Conservation (phyloP, 2,329 filamentous ascomycete species). For the Cercospora sesami region DNA sequence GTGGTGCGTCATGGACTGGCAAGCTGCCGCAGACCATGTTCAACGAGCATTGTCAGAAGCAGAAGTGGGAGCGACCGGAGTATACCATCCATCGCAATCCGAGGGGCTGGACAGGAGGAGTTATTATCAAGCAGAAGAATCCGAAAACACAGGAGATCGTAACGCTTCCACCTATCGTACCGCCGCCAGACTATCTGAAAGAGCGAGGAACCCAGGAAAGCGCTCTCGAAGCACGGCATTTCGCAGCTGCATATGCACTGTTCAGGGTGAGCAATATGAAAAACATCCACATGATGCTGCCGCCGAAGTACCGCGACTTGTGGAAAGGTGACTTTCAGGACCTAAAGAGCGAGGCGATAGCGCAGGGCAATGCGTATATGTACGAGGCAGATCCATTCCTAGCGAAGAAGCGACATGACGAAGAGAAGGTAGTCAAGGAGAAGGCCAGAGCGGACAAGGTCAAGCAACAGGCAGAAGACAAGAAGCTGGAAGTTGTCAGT, state of each 20-base stretch:
- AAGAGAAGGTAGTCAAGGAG: constrained; percentile 70
- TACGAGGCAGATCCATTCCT: constrained; percentile 95
- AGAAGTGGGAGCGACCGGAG: constrained; percentile 91
- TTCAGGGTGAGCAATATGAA: constrained; percentile 94
- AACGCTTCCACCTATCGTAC: constrained; percentile 75
- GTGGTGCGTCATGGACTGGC: constrained; percentile 93
- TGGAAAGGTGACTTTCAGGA: constrained; percentile 87
- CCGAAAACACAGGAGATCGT: constrained; percentile 77
- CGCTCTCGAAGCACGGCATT: constrained; percentile 86
- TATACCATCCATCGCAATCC: constrained; percentile 65
- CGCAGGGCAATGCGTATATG: constrained; percentile 77
- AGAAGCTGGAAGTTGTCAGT: constrained; percentile 57
- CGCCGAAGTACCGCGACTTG: constrained; percentile 81
- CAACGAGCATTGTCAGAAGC: constrained; percentile 91
- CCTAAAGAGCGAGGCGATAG: constrained; percentile 77
- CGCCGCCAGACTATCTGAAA: constrained; percentile 74
- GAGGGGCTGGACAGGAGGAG: constrained; percentile 62
- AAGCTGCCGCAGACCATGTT: constrained; percentile 93
- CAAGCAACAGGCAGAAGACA: constrained; percentile 53
- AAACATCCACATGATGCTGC: constrained; percentile 91
- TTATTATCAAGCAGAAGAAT: constrained; percentile 73
- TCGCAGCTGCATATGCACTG: constrained; percentile 85
- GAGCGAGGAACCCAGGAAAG: constrained; percentile 70
- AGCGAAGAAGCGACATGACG: constrained; percentile 74
- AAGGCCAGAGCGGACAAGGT: constrained; percentile 76